These are phyloP conservation scores for Russula abietina DNA, from an alignment of 768 basidiomycete genomes.

Conservation along the genomic window DNA sequence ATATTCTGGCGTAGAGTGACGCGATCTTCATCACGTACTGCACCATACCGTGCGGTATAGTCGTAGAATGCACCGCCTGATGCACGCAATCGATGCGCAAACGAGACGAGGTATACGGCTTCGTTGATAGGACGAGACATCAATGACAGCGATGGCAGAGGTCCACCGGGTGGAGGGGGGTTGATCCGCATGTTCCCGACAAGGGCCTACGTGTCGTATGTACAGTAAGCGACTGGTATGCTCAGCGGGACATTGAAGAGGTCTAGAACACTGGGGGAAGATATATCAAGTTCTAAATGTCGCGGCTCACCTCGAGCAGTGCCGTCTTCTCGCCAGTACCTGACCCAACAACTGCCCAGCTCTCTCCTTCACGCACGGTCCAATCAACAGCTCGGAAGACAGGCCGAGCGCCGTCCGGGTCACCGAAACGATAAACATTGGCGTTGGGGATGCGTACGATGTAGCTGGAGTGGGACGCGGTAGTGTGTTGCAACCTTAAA, in stretches of 20 bases:
- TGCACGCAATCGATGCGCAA: conserved; percentile 52
- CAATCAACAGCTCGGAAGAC: conserved; percentile 51
- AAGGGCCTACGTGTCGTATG: conserved; percentile 42
- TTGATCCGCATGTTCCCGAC: conserved; percentile 65
- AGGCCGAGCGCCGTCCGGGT: conserved; percentile 40
- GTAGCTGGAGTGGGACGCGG: not conserved
- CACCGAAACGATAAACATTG: conserved; percentile 55
- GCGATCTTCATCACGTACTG: conserved; percentile 77
- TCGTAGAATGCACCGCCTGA: conserved; percentile 79
- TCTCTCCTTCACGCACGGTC: conserved; percentile 55
- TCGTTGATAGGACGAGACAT: conserved; percentile 37
- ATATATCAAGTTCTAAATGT: not conserved
- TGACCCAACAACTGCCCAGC: conserved; percentile 71
- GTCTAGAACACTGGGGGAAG: not conserved
- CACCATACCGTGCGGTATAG: conserved; percentile 88
- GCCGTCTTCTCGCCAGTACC: conserved; percentile 56
- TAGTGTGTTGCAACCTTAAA: not conserved
- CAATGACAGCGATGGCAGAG: conserved; percentile 67
- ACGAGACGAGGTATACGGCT: conserved; percentile 54
- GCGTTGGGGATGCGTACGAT: conserved; percentile 38
- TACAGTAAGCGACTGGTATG: conserved; percentile 1
- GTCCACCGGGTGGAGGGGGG: conserved; percentile 58
- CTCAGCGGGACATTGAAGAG: not conserved
- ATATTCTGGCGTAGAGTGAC: conserved; percentile 70
- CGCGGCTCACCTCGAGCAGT: conserved; percentile 54